Evolutionary conservation across 148 eudicot species (phyloP), one percentile per base, ranked within the genome.

Genomic region (Cornus suecica): DNA sequence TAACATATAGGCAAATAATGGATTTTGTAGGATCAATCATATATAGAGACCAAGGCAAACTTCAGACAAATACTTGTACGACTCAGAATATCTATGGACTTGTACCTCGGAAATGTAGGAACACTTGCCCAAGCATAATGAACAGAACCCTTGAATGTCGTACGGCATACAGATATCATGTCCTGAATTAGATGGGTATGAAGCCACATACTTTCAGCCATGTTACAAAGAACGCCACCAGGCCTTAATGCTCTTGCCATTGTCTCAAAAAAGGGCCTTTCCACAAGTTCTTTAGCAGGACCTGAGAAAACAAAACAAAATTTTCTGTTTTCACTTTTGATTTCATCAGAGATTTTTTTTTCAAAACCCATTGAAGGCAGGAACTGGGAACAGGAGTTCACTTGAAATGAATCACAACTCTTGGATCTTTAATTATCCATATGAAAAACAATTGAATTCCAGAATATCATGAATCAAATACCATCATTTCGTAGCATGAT

Each of bases 141-240:
- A 76, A 95, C 97, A 72, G 93, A 87, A 81, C 99, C 99, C 79
- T 88, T 89, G 63, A 95, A 95, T 62, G 82, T 84, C 68, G 88
- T 87, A 31, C 78, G 91, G 79, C 97, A 95, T 66, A 87, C 80
- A 56, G 91, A 85, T 10, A 91, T 34, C 97, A 91, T 88, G 74
- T 95, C 97, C 77, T 95, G 90, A 70, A 95, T 92, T 37, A 95
- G 87, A 89, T 92, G 99, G 63, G 97, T 95, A 77, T 95, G 97
- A 65, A 95, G 97, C 99, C 97, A 95, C 97, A 95, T 89, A 72
- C 99, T 95, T 65, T 95, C 99, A 16, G 97, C 97, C 99, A 95
- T 95, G 83, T 89, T 95, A 83, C 99, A 95, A 58, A 92, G 90
- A 68, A 95, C 97, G 75, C 99, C 99, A 73, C 99, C 99, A 67